Evolutionary conservation across 2,329 filamentous ascomycete genomes (phyloP).

Genomic region (Hypocreales sp.): DNA sequence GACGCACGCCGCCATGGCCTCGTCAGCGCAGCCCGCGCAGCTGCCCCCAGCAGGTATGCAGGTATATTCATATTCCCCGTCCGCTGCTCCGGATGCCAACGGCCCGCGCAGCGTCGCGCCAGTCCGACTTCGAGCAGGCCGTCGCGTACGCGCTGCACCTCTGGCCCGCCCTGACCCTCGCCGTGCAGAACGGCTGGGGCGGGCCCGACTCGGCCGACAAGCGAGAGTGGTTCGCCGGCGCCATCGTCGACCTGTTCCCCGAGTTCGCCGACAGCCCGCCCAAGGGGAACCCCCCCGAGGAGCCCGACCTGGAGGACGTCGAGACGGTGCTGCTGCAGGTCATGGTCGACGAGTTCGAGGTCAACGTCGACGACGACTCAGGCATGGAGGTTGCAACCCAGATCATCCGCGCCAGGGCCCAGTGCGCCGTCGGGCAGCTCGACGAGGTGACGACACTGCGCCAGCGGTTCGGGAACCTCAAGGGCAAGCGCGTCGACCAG

Average conservation of each 20-base stretch:
- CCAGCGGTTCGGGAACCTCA: slow-evolving; percentile 43
- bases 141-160: slow-evolving; percentile 73
- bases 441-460: slow-evolving; percentile 49
- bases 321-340: slow-evolving; percentile 77
- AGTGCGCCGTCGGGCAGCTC: slow-evolving; percentile 51
- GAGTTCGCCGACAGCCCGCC: slow-evolving; percentile 37
- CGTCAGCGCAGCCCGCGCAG: slow-evolving; percentile 12
- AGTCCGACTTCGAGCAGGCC: slow-evolving; percentile 66
- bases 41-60: slow-evolving; percentile 15
- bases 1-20: too few relatives aligned
- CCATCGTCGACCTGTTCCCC: slow-evolving; percentile 65
- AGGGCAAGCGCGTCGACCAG: slow-evolving; percentile 39
- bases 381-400: slow-evolving; percentile 56
- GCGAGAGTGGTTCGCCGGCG: slow-evolving; percentile 90
- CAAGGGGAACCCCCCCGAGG: slow-evolving; percentile 17
- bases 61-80: too few relatives aligned
- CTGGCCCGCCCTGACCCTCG: slow-evolving; percentile 79
- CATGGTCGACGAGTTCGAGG: slow-evolving; percentile 92
- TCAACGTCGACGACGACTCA: slow-evolving; percentile 81
- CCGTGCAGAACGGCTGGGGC: slow-evolving; percentile 78
- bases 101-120: slow-evolving; percentile 38
- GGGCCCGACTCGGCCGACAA: slow-evolving; percentile 73
- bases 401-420: slow-evolving; percentile 52
- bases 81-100: too few relatives aligned
- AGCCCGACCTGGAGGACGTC: slow-evolving; percentile 61